A percentile compares a stretch with the other conserved stretches of the same genome.
These are phyloP conservation scores for Aspergillus jensenii DNA, from an alignment of 2,329 filamentous ascomycete genomes.

Conservation along the genomic window DNA sequence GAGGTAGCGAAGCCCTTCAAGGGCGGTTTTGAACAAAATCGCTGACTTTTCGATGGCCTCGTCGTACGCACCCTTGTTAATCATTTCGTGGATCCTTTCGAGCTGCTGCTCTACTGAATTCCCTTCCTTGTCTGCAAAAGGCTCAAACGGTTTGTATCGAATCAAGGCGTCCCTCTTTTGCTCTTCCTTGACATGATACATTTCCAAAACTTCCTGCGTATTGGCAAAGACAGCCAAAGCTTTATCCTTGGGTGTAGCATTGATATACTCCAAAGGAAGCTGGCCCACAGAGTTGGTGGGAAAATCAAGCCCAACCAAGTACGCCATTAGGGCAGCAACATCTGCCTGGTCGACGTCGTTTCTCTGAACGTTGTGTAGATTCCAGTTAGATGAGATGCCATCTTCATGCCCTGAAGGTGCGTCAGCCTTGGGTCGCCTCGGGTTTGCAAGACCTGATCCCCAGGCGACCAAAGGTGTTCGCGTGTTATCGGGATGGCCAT, in stretches of 20 bases:
- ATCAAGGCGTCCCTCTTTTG: conserved; percentile 75
- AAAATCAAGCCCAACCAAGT: conserved; percentile 82
- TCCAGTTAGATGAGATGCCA: conserved; percentile 83
- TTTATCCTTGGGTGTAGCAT: conserved; percentile 71
- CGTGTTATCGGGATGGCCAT: conserved; percentile 96
- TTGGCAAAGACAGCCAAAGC: conserved; percentile 83
- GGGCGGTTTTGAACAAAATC: conserved; percentile 70
- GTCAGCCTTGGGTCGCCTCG: conserved; percentile 56
- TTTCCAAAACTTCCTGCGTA: conserved; percentile 83
- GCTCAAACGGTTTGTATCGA: conserved; percentile 72
- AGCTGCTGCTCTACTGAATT: conserved; percentile 65
- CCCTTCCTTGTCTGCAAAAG: conserved; percentile 63
- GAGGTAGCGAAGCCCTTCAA: conserved; percentile 85
- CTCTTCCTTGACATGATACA: conserved; percentile 92
- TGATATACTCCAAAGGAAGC: conserved; percentile 79
- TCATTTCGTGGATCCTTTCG: conserved; percentile 65
- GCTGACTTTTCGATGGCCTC: conserved; percentile 78
- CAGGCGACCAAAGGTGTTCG: conserved; percentile 88
- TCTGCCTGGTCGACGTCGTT: conserved; percentile 95
- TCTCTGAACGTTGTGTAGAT: conserved; percentile 73
- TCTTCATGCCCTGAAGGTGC: conserved; percentile 82
- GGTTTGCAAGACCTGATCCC: conserved; percentile 86
- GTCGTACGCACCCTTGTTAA: conserved; percentile 65
- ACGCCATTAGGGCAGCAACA: conserved; percentile 92
- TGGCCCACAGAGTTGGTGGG: conserved; percentile 96